phyloP scores from a whole-genome alignment of 129 eudicot genomes.

The Chrysanthemum lavandulifolium region DNA sequence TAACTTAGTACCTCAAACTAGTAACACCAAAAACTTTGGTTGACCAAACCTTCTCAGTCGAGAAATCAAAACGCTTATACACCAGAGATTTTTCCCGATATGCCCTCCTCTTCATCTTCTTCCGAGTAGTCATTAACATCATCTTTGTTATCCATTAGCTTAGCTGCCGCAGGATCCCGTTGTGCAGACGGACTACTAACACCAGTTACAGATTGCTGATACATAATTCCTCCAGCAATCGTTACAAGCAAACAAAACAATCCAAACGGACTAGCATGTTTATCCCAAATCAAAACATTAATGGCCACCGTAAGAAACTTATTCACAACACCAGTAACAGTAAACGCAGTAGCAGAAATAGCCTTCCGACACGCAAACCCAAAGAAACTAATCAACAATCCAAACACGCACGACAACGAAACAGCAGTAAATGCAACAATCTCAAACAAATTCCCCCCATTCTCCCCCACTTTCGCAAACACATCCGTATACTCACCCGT shows the following conservation, averaged over 20 bases:
- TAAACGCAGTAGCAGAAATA: constrained; percentile 81
- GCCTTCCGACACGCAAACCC: constrained; percentile 92
- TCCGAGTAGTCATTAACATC: constrained; percentile 43
- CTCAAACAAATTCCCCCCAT: constrained; percentile 53
- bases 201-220: no score
- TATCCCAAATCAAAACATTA: constrained; percentile 90
- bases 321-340: constrained; percentile 93
- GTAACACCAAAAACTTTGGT: no score
- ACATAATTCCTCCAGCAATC: no score
- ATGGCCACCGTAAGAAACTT: constrained; percentile 89
- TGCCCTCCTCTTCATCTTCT: constrained; percentile 57
- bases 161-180: constrained; percentile 56
- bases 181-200: constrained; percentile 44
- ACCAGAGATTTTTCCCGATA: constrained; percentile 56
- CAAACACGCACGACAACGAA: constrained; percentile 71
- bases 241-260: constrained; percentile 71
- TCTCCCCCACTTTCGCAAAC: constrained; percentile 48
- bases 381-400: constrained; percentile 83
- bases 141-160: constrained; percentile 44
- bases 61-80: constrained; percentile 36
- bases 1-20: no score
- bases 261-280: constrained; percentile 85
- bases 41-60: not conserved
- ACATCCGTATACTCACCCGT: constrained; percentile 89
- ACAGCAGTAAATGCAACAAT: constrained; percentile 65